These are phyloP conservation scores for Holtermannia corniformis DNA, from an alignment of 768 basidiomycete genomes.

Conservation along the genomic window DNA sequence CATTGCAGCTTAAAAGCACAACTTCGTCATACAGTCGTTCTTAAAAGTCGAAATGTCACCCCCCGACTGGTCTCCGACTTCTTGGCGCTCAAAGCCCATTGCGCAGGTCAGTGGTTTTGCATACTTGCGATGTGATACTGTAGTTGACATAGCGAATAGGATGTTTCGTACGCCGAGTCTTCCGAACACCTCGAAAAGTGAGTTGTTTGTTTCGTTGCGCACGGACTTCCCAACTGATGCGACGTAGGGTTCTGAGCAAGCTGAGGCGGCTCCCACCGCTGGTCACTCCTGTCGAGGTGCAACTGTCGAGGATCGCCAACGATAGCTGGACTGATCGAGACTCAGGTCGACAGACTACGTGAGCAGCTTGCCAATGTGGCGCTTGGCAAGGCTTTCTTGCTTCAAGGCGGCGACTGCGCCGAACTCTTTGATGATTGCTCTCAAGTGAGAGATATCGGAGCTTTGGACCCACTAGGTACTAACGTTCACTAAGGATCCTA, in stretches of 20 bases:
- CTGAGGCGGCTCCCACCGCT: constrained; percentile 73
- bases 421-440: constrained; percentile 89
- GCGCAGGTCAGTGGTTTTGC: constrained; percentile 53
- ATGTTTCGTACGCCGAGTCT: constrained; percentile 60
- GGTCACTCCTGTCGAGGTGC: constrained; percentile 84
- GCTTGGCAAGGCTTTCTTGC: constrained; percentile 76
- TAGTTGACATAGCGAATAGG: constrained; percentile 44
- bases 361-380: constrained; percentile 72
- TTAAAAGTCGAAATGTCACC: too few relatives aligned
- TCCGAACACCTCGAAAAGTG: constrained; percentile 53
- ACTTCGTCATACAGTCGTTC: too few relatives aligned
- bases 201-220: constrained; percentile 17
- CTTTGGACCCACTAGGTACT: background rate
- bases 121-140: background rate
- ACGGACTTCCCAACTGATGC: constrained; percentile 1
- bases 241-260: constrained; percentile 66
- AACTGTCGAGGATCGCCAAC: constrained; percentile 12
- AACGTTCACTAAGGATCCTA: constrained; percentile 25
- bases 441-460: constrained; percentile 48
- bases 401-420: constrained; percentile 98
- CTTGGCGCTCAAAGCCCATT: constrained; percentile 67
- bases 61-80: constrained; percentile 57
- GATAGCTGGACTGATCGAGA: background rate
- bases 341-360: constrained; percentile 48
- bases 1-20: too few relatives aligned